These are phyloP conservation scores for Allantophomopsis lycopodina DNA, from an alignment of 2,329 filamentous ascomycete species.

Conservation along the genomic window DNA sequence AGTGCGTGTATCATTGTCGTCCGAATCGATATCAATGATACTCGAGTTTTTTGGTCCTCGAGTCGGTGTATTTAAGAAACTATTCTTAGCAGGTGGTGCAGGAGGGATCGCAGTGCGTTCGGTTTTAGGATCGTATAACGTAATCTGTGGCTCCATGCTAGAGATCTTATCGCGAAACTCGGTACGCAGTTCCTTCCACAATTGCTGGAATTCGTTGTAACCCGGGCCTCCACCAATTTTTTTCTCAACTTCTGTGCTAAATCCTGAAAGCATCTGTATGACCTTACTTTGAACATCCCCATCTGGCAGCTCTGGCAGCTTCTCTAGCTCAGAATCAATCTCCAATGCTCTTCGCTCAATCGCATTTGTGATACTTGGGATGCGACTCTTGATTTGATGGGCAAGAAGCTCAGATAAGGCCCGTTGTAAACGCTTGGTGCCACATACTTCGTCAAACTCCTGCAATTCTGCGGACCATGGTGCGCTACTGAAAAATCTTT, in stretches of 20 bases:
- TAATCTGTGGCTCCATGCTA: constrained; percentile 19
- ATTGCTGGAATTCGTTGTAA: constrained; percentile 34
- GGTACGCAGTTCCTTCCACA: constrained; percentile 18
- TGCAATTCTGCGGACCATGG: constrained; percentile 31
- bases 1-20: constrained; percentile 2
- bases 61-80: too few relatives aligned
- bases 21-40: constrained; percentile 3
- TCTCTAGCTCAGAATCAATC: constrained; percentile 38
- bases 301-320: constrained; percentile 50
- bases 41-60: too few relatives aligned
- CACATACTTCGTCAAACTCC: constrained; percentile 29
- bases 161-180: constrained; percentile 20
- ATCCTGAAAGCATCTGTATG: constrained; percentile 39
- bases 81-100: neutral
- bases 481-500: constrained; percentile 28
- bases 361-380: constrained; percentile 25
- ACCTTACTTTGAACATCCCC: constrained; percentile 55
- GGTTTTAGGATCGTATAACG: constrained; percentile 2
- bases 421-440: constrained; percentile 32
- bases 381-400: constrained; percentile 24
- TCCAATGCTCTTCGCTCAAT: constrained; percentile 23
- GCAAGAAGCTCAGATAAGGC: constrained; percentile 33
- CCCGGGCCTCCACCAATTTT: constrained; percentile 38
- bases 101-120: constrained; percentile 6
- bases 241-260: constrained; percentile 37